These are phyloP conservation scores for Aspergillus fumigatiaffinis DNA, from an alignment of 2,329 filamentous ascomycete species.

Conservation along the genomic window DNA sequence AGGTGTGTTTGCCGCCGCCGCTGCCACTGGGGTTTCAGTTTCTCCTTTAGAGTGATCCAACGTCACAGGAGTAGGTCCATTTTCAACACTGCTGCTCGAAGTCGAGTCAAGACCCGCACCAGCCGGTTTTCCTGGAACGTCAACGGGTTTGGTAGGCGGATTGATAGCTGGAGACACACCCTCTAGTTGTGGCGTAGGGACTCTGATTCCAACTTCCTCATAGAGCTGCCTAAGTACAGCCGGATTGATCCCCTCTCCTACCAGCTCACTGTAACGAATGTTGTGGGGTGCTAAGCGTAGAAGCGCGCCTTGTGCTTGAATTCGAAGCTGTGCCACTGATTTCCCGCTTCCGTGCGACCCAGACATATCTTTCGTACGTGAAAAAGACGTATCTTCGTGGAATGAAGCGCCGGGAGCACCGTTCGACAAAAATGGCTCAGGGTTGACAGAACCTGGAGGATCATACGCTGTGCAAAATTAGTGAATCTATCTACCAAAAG, in stretches of 20 bases:
- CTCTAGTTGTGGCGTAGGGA: slow-evolving; percentile 18
- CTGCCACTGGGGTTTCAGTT: not conserved
- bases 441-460: slow-evolving; percentile 26
- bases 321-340: slow-evolving; percentile 36
- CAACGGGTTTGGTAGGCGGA: not conserved
- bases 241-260: slow-evolving; percentile 68
- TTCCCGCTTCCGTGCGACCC: slow-evolving; percentile 7
- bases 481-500: slow-evolving; percentile 1
- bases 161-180: not conserved
- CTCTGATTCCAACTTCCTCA: slow-evolving; percentile 60
- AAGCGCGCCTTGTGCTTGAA: slow-evolving; percentile 62
- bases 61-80: not conserved
- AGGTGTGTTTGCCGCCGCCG: not conserved
- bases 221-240: slow-evolving; percentile 62
- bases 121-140: not conserved
- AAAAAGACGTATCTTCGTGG: not conserved
- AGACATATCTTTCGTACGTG: not conserved
- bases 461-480: slow-evolving; percentile 32
- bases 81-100: not conserved
- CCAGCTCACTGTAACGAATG: slow-evolving; percentile 68
- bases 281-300: slow-evolving; percentile 60
- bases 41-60: not conserved
- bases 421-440: slow-evolving; percentile 10
- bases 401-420: not conserved
- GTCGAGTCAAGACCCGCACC: not conserved